Evolutionary conservation across 192 early-diverging fungal genomes (phyloP), one percentile per base, ranked within the genome.

Genomic region (Endogone sp.): DNA sequence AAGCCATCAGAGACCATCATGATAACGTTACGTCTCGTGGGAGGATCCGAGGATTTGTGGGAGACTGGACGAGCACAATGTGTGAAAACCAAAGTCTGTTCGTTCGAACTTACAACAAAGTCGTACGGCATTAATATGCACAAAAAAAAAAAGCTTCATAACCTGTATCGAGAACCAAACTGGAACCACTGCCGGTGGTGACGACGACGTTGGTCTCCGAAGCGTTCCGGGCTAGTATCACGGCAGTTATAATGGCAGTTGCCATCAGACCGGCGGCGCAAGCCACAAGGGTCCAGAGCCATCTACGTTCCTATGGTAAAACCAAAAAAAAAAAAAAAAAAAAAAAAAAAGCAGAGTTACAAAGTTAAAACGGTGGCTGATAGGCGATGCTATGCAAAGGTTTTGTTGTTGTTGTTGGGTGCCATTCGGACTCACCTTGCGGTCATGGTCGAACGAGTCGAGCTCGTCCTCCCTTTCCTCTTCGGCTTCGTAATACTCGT

Each of bases 1-100:
- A 98, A 95, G 6, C 96, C 94, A 74, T 96, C 95, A 64, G 91
- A 91, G 27, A 98, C 90, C 95, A 98, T 95, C 71, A 98, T 72
- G 56, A 98, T 93, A 4, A 98, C 89, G 68, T 92, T 94, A 66
- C 89, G 87, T 66, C 82, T 86, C 16, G 6, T 49, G 29, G 26
- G 55, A 56, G 72, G 60, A 16, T 49, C 37, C 9, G 37, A 49
- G 37, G 16, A 49, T 25, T 24, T 49, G 6, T 49, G 37, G 16
- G 37, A 49, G 16, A 16, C 16, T 49, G 16, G 6, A 16, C 9
- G 37, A 49, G 16, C 0, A 16, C 16, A 49, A 16, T 16, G 37
- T 49, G 37, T 49, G 37, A 49, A n/a, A n/a, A n/a, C n/a, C n/a
- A n/a, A n/a, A n/a, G n/a, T n/a, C n/a, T n/a, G n/a, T n/a, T n/a